Conservation (phyloP, 345 rosid genomes). For the Brassica rapa region DNA sequence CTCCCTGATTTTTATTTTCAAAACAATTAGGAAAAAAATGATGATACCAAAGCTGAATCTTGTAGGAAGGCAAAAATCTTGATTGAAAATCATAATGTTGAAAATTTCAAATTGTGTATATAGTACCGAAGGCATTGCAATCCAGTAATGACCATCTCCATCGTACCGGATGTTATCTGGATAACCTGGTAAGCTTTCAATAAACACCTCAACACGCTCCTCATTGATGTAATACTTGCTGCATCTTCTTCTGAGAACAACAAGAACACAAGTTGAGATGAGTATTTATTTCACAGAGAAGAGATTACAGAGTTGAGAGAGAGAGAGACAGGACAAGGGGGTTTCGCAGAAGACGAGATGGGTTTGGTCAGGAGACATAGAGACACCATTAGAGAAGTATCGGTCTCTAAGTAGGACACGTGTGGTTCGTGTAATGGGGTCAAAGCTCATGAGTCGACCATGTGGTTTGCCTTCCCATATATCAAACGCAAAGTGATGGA, state of each 20-base stretch:
- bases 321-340: constrained; percentile 44
- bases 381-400: constrained; percentile 75
- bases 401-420: constrained; percentile 50
- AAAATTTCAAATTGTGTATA: neutral
- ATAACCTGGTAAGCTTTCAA: constrained; percentile 53
- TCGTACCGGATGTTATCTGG: constrained; percentile 78
- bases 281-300: neutral
- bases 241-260: constrained; percentile 60
- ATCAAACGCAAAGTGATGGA: constrained; percentile 37
- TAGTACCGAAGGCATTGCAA: constrained; percentile 55
- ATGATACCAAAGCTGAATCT: neutral
- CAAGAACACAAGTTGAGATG: neutral
- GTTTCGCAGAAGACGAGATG: constrained; percentile 67
- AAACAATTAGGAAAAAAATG: neutral
- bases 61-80: neutral
- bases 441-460: constrained; percentile 66
- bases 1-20: constrained; percentile 32
- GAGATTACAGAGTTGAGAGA: neutral
- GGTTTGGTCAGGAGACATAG: constrained; percentile 59
- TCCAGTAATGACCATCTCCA: constrained; percentile 67
- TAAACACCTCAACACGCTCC: constrained; percentile 47
- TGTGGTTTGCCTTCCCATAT: constrained; percentile 65
- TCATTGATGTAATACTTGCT: constrained; percentile 58
- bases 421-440: constrained; percentile 54
- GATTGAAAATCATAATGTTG: neutral